These are phyloP conservation scores for Lanmaoa rubissima DNA, from an alignment of 768 basidiomycete species.

Conservation along the genomic window DNA sequence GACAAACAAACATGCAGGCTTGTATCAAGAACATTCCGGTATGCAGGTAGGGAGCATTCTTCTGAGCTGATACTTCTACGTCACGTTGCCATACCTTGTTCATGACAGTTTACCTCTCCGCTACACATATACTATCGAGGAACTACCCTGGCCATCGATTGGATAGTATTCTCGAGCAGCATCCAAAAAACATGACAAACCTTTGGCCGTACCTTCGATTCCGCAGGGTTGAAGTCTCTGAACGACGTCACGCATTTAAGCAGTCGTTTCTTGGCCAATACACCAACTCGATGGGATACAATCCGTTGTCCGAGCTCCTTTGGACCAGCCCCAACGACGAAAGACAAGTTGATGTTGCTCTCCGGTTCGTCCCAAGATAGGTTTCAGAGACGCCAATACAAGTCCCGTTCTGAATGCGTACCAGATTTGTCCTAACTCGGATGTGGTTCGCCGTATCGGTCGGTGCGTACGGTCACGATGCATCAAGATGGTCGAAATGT, in stretches of 20 bases:
- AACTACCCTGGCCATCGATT: conserved; percentile 53
- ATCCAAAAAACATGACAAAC: conserved; percentile 50
- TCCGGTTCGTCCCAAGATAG: conserved; percentile 44
- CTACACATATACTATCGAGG: conserved; percentile 44
- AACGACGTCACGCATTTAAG: conserved; percentile 40
- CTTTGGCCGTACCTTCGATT: conserved; percentile 70
- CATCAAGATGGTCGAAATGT: conserved; percentile 34
- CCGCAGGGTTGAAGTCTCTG: conserved; percentile 44
- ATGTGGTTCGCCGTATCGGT: conserved; percentile 64
- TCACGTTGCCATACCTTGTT: neutral
- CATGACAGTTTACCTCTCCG: conserved; percentile 60
- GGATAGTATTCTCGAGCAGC: conserved; percentile 34
- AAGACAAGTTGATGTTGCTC: conserved; percentile 53
- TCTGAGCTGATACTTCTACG: neutral
- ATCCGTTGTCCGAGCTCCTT: conserved; percentile 42
- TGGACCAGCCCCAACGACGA: conserved; percentile 62
- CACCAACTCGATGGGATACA: conserved; percentile 27
- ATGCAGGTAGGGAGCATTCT: conserved; percentile 46
- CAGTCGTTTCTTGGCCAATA: conserved; percentile 50
- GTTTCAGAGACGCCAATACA: neutral
- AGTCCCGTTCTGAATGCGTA: neutral
- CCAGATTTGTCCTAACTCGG: conserved; percentile 61
- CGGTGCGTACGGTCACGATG: conserved; percentile 36
- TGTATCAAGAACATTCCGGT: conserved; percentile 61
- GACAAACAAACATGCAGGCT: conserved; percentile 47